Percentiles rank a stretch among this genome's conserved stretches.
phyloP scores from a whole-genome alignment of 176 grass and related monocot species.

The Phragmites australis region DNA sequence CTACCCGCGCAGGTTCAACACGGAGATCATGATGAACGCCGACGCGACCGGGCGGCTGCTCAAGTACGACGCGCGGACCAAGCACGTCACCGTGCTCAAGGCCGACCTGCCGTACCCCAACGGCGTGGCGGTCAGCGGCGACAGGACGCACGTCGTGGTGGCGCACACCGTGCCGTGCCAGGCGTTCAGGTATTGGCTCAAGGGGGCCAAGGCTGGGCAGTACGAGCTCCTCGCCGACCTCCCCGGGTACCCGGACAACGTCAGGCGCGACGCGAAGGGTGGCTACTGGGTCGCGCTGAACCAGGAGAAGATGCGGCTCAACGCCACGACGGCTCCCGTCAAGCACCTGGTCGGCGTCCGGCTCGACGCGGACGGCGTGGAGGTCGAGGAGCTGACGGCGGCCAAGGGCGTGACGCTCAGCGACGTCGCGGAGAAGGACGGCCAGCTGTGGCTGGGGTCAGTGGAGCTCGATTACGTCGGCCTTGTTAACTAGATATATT shows the following conservation, averaged over 20 bases:
- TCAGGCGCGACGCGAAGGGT: conserved; percentile 26
- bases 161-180: conserved; percentile 38
- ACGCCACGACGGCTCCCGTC: background rate
- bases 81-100: conserved; percentile 42
- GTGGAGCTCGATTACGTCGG: conserved; percentile 46
- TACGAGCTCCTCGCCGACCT: conserved; percentile 47
- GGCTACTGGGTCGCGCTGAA: conserved; percentile 63
- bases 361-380: background rate
- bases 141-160: conserved; percentile 47
- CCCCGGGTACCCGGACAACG: conserved; percentile 63
- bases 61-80: conserved; percentile 38
- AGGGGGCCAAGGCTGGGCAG: conserved; percentile 35
- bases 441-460: conserved; percentile 47
- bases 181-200: conserved; percentile 48
- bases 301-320: conserved; percentile 18
- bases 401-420: conserved; percentile 44
- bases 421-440: conserved; percentile 57
- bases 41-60: conserved; percentile 49
- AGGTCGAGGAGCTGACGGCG: conserved; percentile 31
- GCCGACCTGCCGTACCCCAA: conserved; percentile 49
- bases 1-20: conserved; percentile 44
- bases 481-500: background rate
- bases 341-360: conserved; percentile 38
- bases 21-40: conserved; percentile 23
- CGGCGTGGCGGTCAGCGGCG: conserved; percentile 46